These are phyloP conservation scores for Hypoxylon sp. DNA, from an alignment of 2,329 filamentous ascomycete genomes.

Conservation along the genomic window DNA sequence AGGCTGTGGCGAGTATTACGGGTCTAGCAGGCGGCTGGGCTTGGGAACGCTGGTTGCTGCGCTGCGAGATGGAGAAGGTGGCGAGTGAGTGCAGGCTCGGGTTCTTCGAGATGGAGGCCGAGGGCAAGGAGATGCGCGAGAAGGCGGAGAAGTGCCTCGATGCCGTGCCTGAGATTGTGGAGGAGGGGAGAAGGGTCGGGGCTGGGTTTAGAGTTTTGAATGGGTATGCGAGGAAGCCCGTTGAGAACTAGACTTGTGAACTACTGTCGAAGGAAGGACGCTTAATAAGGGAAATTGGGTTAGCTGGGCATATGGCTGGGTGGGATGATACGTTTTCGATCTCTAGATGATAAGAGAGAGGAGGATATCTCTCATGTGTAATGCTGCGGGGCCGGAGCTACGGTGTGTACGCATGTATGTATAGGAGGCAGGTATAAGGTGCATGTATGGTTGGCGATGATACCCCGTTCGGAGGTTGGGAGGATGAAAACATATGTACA, in stretches of 20 bases:
- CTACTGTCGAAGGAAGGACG: not conserved
- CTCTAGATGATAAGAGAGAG: not conserved
- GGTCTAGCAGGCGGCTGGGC: constrained; percentile 88
- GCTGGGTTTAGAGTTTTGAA: constrained; percentile 72
- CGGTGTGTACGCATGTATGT: constrained; percentile 20
- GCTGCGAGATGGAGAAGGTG: constrained; percentile 83
- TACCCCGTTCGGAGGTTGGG: constrained; percentile 33
- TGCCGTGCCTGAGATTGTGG: constrained; percentile 70
- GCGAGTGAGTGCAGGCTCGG: constrained; percentile 73
- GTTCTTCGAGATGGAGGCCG: constrained; percentile 59
- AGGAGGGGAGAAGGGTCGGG: constrained; percentile 71
- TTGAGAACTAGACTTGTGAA: constrained; percentile 44
- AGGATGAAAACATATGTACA: constrained; percentile 7
- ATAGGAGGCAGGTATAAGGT: constrained; percentile 24
- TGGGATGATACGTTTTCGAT: not conserved
- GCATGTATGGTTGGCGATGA: constrained; percentile 34
- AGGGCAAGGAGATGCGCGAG: constrained; percentile 60
- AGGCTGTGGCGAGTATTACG: constrained; percentile 78
- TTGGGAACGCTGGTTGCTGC: constrained; percentile 97
- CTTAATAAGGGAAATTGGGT: not conserved
- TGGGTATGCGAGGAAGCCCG: constrained; percentile 74
- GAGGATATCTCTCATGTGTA: constrained; percentile 24
- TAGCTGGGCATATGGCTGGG: not conserved
- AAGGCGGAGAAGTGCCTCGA: constrained; percentile 69
- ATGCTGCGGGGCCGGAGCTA: constrained; percentile 18